phyloP scores from a whole-genome alignment of 257 asterid species.

The Coffea canephora region DNA sequence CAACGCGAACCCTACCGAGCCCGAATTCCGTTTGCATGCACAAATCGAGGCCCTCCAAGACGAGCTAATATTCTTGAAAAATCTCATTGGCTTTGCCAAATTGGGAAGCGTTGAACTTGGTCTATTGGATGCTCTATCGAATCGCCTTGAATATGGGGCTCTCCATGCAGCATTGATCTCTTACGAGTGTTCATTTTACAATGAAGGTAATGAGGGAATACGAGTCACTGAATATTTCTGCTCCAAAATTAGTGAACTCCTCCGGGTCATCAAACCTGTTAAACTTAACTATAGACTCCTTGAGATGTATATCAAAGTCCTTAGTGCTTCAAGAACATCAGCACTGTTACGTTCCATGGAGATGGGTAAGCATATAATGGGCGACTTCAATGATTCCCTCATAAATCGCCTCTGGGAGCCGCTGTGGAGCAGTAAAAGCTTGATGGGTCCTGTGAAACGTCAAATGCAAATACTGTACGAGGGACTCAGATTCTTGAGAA shows the following conservation, averaged over 20 bases:
- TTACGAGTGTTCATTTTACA: background rate
- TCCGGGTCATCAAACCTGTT: background rate
- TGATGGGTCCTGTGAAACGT: background rate
- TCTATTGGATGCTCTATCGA: background rate
- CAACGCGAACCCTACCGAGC: too few species aligned
- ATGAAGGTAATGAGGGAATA: too few species aligned
- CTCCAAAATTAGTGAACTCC: too few species aligned
- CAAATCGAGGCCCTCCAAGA: background rate
- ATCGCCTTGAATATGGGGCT: background rate
- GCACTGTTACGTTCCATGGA: background rate
- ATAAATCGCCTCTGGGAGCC: background rate
- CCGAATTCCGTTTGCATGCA: background rate
- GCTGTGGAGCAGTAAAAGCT: background rate
- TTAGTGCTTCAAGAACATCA: background rate
- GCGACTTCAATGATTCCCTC: background rate
- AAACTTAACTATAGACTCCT: background rate
- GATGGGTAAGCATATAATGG: background rate
- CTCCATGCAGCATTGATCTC: background rate
- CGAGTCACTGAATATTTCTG: too few species aligned
- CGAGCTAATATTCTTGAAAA: background rate
- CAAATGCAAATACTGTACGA: background rate
- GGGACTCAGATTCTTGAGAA: constrained; percentile 1
- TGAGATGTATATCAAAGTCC: background rate
- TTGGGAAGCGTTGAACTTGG: background rate
- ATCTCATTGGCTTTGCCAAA: background rate